Conservation (phyloP, 768 basidiomycete species). For the Mycena olivaceomarginata region DNA sequence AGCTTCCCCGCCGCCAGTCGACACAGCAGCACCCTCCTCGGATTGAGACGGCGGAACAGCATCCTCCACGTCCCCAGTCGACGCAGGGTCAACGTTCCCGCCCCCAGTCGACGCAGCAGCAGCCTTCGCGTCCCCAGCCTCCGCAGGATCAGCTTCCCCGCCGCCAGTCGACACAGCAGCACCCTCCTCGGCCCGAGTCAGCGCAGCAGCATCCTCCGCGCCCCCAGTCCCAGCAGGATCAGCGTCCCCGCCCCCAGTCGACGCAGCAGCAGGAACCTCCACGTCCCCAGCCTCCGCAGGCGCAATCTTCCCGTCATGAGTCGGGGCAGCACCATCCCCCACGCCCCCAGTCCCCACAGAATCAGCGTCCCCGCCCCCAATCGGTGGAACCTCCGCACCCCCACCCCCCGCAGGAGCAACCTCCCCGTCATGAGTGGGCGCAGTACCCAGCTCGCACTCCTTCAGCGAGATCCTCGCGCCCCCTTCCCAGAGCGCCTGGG, state of each 20-base stretch:
- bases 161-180: not conserved
- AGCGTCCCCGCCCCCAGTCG: too few species aligned
- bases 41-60: not conserved
- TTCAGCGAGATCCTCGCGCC: conserved; percentile 27
- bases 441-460: not conserved
- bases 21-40: not conserved
- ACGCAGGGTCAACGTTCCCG: too few species aligned
- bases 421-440: not conserved
- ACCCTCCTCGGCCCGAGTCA: not conserved
- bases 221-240: not conserved
- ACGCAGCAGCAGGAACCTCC: not conserved
- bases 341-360: not conserved
- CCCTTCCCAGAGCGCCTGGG: conserved; percentile 19
- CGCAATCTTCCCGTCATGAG: not conserved
- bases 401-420: not conserved
- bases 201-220: not conserved
- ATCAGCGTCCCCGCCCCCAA: not conserved
- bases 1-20: not conserved
- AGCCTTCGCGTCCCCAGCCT: too few species aligned
- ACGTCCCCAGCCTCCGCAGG: too few species aligned
- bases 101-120: too few species aligned
- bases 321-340: not conserved
- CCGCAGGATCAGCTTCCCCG: too few species aligned
- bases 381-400: not conserved
- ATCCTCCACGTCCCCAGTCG: not conserved